Percentiles rank a stretch among this genome's conserved stretches.
Evolutionary conservation across 768 basidiomycete species (phyloP).

Genomic region (Tylopilus plumbeoviolaceoides): DNA sequence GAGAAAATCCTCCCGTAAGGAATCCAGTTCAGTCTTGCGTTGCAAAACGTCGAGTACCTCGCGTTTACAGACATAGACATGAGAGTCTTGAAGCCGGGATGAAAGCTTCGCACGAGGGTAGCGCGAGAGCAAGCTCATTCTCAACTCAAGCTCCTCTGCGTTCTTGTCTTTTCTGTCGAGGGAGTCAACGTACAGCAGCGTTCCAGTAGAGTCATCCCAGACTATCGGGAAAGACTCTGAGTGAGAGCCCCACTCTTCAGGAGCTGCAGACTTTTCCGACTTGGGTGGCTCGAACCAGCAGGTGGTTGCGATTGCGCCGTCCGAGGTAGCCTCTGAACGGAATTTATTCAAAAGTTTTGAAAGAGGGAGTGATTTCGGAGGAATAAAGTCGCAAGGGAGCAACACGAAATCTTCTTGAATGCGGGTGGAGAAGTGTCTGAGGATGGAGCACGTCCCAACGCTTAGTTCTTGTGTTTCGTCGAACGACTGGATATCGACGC

Average conservation of each 20-base stretch:
- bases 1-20: constrained; percentile 84
- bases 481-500: constrained; percentile 75
- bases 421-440: constrained; percentile 70
- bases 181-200: constrained; percentile 70
- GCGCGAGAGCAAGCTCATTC: constrained; percentile 75
- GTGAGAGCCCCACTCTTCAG: constrained; percentile 65
- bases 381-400: constrained; percentile 87
- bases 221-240: constrained; percentile 49
- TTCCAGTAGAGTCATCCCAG: constrained; percentile 63
- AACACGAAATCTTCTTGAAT: constrained; percentile 86
- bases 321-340: constrained; percentile 62
- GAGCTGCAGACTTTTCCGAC: constrained; percentile 49
- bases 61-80: constrained; percentile 84
- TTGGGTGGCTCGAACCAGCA: constrained; percentile 57
- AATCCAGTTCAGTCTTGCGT: constrained; percentile 68
- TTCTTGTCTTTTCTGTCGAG: constrained; percentile 65
- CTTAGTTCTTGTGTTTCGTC: constrained; percentile 67
- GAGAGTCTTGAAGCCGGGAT: constrained; percentile 72
- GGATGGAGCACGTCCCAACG: constrained; percentile 69
- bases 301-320: constrained; percentile 59
- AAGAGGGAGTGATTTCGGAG: constrained; percentile 70
- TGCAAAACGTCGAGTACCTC: constrained; percentile 68
- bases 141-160: constrained; percentile 65
- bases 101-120: constrained; percentile 71
- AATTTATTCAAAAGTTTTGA: constrained; percentile 75